Percentiles rank a stretch among this genome's conserved stretches.
Conservation (phyloP, 2,329 filamentous ascomycete genomes). For the Colletotrichum tropicicola region DNA sequence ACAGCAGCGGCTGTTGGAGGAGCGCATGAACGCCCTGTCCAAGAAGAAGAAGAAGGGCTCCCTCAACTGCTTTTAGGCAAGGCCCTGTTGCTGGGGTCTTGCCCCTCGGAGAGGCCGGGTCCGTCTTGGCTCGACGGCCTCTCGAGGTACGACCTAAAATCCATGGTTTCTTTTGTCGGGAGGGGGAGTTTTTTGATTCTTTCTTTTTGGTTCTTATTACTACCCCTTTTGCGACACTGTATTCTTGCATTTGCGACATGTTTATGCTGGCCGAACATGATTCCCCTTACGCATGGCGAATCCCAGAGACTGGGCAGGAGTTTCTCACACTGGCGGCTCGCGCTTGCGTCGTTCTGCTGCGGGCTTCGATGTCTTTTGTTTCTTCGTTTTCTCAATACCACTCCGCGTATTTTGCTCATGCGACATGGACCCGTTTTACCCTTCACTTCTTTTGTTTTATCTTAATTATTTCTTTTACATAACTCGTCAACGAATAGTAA, state of each 20-base stretch:
- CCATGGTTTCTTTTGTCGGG: background rate
- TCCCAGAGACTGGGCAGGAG: constrained; percentile 27
- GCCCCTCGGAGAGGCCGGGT: background rate
- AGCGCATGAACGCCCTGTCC: constrained; percentile 91
- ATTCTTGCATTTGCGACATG: constrained; percentile 24
- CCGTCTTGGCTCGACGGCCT: constrained; percentile 36
- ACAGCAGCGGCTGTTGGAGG: constrained; percentile 88
- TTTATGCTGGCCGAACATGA: constrained; percentile 27
- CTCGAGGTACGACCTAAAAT: background rate
- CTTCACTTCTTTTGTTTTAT: constrained; percentile 17
- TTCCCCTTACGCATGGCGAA: constrained; percentile 31
- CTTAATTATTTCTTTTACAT: constrained; percentile 22
- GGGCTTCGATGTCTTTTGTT: background rate
- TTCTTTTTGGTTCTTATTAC: constrained; percentile 17
- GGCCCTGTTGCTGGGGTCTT: constrained; percentile 31
- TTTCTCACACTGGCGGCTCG: constrained; percentile 24
- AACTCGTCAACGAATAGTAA: constrained; percentile 18
- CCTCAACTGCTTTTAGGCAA: constrained; percentile 91
- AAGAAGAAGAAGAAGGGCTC: constrained; percentile 95
- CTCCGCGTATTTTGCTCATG: constrained; percentile 16
- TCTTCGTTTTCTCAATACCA: constrained; percentile 18
- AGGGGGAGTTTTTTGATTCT: constrained; percentile 7
- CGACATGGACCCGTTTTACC: background rate
- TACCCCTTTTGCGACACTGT: constrained; percentile 23
- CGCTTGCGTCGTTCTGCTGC: constrained; percentile 14